Base-by-base conservation (phyloP, 257 asterid species). In the Fraxinus excelsior region DNA sequence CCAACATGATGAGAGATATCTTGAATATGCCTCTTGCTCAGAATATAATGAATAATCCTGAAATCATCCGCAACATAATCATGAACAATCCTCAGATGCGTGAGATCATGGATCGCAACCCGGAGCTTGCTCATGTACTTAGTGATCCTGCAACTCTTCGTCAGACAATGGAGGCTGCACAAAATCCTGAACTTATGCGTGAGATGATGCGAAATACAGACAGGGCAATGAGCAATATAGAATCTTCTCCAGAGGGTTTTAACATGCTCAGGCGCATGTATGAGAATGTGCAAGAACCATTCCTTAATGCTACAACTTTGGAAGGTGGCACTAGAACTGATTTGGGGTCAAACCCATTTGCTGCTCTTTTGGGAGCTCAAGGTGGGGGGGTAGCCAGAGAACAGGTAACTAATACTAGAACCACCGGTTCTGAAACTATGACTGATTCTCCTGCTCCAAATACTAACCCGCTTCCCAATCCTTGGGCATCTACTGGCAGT, bases 131-230 rank as follows among this genome's bases (percentile, higher is more conserved):
- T 16, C 94, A 86, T 56, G 70, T 87, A 76, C 87, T 89, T 67
- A 87, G 84, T 81, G 94, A 89, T 84, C 90, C 90, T 32, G 84
- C 89, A 66, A 89, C 87, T 75, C 90, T 87, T 53, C 85, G 89
- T 19, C 90, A 87, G 81, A 84, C 91, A 31, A 87, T 89, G 91
- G 91, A 87, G 67, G 91, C 91, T 86, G 89, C 90, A 69, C 82
- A 86, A 25, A 87, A 87, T 83, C 94, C 94, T 74, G 94, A 89
- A 73, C 83, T 87, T 71, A 87, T 89, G 94, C 89, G 91, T 35
- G 94, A 89, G 84, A 87, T 87, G 91, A 87, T 89, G 91, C 88
- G 93, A 21, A 84, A 86, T 76, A 88, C 90, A 18, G 92, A 88
- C 84, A 88, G 91, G 78, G 90, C 91, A 25, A 88, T 88, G 90